Percentiles rank a stretch among this genome's conserved stretches.
phyloP scores from a whole-genome alignment of 2,329 filamentous ascomycete species.

The Epichloe coenophiala region DNA sequence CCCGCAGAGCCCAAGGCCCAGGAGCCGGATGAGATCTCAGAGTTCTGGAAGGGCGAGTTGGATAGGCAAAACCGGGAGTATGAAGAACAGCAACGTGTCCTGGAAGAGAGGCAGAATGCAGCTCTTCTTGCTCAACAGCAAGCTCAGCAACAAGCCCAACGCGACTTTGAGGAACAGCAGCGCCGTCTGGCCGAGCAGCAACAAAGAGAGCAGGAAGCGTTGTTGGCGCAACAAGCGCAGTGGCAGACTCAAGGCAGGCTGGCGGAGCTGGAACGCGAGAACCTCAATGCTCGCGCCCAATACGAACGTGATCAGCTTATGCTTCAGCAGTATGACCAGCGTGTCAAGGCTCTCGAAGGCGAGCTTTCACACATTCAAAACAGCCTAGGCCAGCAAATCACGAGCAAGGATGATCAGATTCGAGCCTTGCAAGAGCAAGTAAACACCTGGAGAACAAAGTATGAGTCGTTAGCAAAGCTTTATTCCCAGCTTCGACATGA shows the following conservation, averaged over 20 bases:
- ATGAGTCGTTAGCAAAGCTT: constrained; percentile 88
- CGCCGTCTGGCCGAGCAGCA: constrained; percentile 78
- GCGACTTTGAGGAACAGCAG: constrained; percentile 95
- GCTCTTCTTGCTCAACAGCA: constrained; percentile 72
- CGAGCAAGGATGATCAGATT: constrained; percentile 91
- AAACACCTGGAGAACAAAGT: constrained; percentile 95
- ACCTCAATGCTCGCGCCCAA: constrained; percentile 83
- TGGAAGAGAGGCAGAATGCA: constrained; percentile 77
- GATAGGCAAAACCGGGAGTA: constrained; percentile 87
- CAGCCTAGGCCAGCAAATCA: constrained; percentile 73
- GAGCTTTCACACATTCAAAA: constrained; percentile 72
- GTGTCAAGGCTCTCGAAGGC: constrained; percentile 82
- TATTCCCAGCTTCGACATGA: constrained; percentile 94
- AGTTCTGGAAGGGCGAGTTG: constrained; percentile 95
- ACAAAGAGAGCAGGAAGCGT: constrained; percentile 75
- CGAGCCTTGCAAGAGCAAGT: constrained; percentile 87
- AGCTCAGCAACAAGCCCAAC: constrained; percentile 71
- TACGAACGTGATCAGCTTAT: constrained; percentile 96
- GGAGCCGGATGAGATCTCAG: constrained; percentile 88
- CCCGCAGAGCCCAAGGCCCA: constrained; percentile 53
- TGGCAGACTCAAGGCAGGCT: constrained; percentile 93
- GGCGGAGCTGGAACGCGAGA: constrained; percentile 89
- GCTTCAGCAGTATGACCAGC: constrained; percentile 90
- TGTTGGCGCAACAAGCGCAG: constrained; percentile 76
- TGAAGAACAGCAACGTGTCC: constrained; percentile 78